Conservation (phyloP, 495 filamentous ascomycete species). For the Corynascus novoguineensis region DNA sequence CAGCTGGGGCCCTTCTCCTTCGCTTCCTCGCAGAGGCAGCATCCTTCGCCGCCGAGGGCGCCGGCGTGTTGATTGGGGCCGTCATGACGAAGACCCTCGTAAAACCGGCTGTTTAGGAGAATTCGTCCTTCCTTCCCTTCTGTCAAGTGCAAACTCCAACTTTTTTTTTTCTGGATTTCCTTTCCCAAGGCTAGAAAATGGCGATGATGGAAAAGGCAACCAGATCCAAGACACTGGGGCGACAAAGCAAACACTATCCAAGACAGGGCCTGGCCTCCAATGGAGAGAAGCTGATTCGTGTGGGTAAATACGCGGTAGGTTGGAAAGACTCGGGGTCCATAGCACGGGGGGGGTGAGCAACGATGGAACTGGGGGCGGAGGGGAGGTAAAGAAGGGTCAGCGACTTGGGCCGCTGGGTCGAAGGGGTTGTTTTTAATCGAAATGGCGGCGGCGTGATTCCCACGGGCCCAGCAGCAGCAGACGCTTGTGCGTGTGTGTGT, state of each 20-base stretch:
- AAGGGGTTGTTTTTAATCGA: slow-evolving; percentile 18
- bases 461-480: slow-evolving; percentile 1
- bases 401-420: slow-evolving; percentile 1
- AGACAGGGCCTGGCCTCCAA: slow-evolving; percentile 34
- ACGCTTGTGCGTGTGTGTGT: slow-evolving; percentile 8
- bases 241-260: slow-evolving; percentile 25
- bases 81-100: slow-evolving; percentile 34
- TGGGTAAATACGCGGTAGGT: slow-evolving; percentile 45
- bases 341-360: slow-evolving; percentile 21
- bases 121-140: neutral
- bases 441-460: slow-evolving; percentile 4
- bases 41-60: slow-evolving; percentile 36
- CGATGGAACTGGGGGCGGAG: neutral
- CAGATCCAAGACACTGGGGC: slow-evolving; percentile 1
- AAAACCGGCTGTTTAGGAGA: neutral
- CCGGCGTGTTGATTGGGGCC: slow-evolving; percentile 39
- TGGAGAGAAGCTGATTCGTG: slow-evolving; percentile 35
- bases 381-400: slow-evolving; percentile 11
- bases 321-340: slow-evolving; percentile 37
- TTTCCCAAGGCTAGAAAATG: neutral
- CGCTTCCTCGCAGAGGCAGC: slow-evolving; percentile 62
- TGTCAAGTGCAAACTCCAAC: neutral
- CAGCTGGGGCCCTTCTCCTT: slow-evolving; percentile 79
- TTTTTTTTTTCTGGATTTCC: too few species aligned
- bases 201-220: neutral